Base-by-base conservation (phyloP, 805 yeast genomes). In the Sugiyamaella americana region DNA sequence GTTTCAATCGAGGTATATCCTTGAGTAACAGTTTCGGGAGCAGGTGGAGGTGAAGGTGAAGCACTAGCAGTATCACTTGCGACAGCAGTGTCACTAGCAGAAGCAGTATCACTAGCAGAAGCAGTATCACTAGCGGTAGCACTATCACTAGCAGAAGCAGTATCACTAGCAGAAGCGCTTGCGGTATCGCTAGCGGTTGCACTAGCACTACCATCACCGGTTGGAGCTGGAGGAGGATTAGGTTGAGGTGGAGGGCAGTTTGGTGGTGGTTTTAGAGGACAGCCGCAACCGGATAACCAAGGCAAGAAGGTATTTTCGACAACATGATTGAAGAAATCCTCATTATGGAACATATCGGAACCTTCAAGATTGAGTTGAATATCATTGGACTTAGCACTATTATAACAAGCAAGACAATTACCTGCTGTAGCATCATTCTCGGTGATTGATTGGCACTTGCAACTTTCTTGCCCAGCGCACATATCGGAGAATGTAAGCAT, bases 291-390 rank as follows among this genome's bases (percentile, higher is more conserved):
- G 3, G 37, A 26, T 8, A 52, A 32, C 50, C 45, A 40, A 4
- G 57, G 57, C 29, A 52, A 44, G 21, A 53, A 39, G 19, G 50
- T 45, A 35, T 52, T 52, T 30, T 50, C 51, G 4, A 54, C 52
- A 11, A 52, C 46, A 38, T 54, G 51, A 40, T 37, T 37, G 44
- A 54, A 54, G 22, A 46, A 46, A 10, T 50, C 49, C 22, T 45
- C 36, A 20, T 44, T 41, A n/a, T 19, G 35, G 35, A 53, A 53
- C 43, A 38, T 40, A 2, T 40, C 46, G 5, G 52, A 47, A n/a
- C 47, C 48, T 4, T 41, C 51, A 29, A 54, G 40, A 24, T 50
- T 41, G 17, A 54, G 44, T 3, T 37, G 35, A 5, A 52, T 37
- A 13, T 46, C 41, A 20, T 47, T 43, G 22, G 37, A 5, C 22